These are phyloP conservation scores for Trypanosoma avium DNA, from an alignment of 208 protist species.

Conservation along the genomic window DNA sequence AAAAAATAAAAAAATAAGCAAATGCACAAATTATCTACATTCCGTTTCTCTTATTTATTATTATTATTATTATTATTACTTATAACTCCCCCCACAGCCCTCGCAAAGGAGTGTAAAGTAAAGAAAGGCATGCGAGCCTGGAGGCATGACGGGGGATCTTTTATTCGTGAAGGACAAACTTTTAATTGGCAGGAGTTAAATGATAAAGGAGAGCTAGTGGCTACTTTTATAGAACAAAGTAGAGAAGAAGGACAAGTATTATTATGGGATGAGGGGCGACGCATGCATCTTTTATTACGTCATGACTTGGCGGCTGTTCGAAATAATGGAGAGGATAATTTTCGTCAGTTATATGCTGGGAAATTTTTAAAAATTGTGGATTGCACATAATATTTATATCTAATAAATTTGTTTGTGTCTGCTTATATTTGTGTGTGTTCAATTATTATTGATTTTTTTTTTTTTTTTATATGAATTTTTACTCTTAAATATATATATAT, in stretches of 20 bases:
- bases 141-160: constrained; percentile 66
- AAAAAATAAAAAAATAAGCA: background rate
- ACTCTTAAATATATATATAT: background rate
- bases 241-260: constrained; percentile 40
- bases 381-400: constrained; percentile 63
- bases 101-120: constrained; percentile 53
- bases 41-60: background rate
- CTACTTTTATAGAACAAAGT: constrained; percentile 42
- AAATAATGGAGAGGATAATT: constrained; percentile 41
- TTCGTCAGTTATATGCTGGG: constrained; percentile 67
- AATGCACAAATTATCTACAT: background rate
- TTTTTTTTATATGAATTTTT: constrained; percentile 1
- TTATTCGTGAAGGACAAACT: constrained; percentile 29
- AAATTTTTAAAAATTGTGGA: constrained; percentile 57
- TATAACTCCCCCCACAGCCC: too few species aligned
- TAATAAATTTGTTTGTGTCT: background rate
- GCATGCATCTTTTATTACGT: constrained; percentile 58
- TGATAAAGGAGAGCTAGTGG: constrained; percentile 24
- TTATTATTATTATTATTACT: constrained; percentile 13
- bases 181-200: constrained; percentile 62
- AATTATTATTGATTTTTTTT: constrained; percentile 6
- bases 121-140: constrained; percentile 43
- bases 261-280: constrained; percentile 37
- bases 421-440: background rate
- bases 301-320: constrained; percentile 58